Base-by-base conservation (phyloP, 768 basidiomycete species). In the Hygrocybe coccinea region DNA sequence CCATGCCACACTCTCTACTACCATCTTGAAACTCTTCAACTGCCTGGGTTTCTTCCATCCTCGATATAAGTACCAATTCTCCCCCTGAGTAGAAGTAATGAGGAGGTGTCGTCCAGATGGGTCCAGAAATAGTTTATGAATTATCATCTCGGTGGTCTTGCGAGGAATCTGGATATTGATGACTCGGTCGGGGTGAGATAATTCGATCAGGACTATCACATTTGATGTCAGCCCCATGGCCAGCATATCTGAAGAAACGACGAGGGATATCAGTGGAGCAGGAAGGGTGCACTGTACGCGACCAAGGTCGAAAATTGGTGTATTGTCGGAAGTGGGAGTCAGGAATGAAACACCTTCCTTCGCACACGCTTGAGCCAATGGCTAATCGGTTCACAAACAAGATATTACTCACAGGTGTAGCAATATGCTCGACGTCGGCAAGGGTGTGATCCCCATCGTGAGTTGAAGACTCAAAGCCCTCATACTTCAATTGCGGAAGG, bases 1-100 rank as follows among this genome's bases (percentile, higher is more conserved):
- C 95, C 95, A 98, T 0, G 91, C 91, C 38, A 98, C 76, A 59
- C 90, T 87, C 68, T 95, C 91, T 60, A 98, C 87, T 64, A 90
- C 79, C 76, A 91, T 85, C 67, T 90, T 87, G 70, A 94, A 87
- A 7, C 77, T 74, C 64, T 90, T 87, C 52, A 98, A 75, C 43
- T 79, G 86, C 43, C 83, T 80, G 0, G 91, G 87, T 64, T 93
- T 91, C 74, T 88, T 89, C 83, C 86, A 87, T 8, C 81, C 79
- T 52, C 81, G 78, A 64, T 84, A 93, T 3, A 94, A 73, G 66
- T 98, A 97, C 85, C 90, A 97, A 58, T 91, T 95, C 66, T 99
- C 95, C 50, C 93, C 93, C 63, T 91, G 84, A 11, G 74, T 76
- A 8, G 93, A 94, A 0, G 91, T 90, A 52, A 95, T 78, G 39